phyloP scores from a whole-genome alignment of 495 filamentous ascomycete species.

The Aspergillus campestris region DNA sequence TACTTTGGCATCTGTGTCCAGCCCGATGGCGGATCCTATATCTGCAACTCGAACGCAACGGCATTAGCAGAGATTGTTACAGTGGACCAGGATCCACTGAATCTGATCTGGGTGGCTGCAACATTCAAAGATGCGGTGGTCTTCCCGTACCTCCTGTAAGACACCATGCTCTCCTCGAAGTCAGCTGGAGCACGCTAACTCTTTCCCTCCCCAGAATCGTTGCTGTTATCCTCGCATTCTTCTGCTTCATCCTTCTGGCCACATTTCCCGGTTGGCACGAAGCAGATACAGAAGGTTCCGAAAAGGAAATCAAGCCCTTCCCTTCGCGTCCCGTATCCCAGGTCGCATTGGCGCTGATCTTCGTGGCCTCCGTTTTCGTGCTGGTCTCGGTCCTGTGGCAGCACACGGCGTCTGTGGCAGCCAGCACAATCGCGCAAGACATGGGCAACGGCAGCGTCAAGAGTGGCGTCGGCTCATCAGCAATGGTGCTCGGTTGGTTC shows the following conservation, averaged over 20 bases:
- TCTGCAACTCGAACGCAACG: constrained; percentile 62
- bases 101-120: constrained; percentile 61
- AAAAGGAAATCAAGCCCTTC: constrained; percentile 58
- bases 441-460: constrained; percentile 88
- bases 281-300: constrained; percentile 43
- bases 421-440: constrained; percentile 85
- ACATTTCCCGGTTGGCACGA: constrained; percentile 70
- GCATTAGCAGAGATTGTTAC: constrained; percentile 53
- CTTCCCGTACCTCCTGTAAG: constrained; percentile 62
- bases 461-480: constrained; percentile 80
- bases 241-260: constrained; percentile 60
- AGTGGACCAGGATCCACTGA: constrained; percentile 60
- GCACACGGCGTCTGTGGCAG: constrained; percentile 91
- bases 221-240: constrained; percentile 60
- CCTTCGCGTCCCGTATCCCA: constrained; percentile 62
- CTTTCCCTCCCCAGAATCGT: constrained; percentile 42
- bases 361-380: constrained; percentile 60
- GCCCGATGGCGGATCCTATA: constrained; percentile 51
- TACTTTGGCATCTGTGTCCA: constrained; percentile 66
- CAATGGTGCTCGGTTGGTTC: constrained; percentile 97
- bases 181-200: constrained; percentile 1
- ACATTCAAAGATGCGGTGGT: constrained; percentile 68
- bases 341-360: constrained; percentile 57
- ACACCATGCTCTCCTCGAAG: neutral
- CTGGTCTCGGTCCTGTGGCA: constrained; percentile 63